These are phyloP conservation scores for Hysterangium stoloniferum DNA, from an alignment of 768 basidiomycete genomes.

Conservation along the genomic window DNA sequence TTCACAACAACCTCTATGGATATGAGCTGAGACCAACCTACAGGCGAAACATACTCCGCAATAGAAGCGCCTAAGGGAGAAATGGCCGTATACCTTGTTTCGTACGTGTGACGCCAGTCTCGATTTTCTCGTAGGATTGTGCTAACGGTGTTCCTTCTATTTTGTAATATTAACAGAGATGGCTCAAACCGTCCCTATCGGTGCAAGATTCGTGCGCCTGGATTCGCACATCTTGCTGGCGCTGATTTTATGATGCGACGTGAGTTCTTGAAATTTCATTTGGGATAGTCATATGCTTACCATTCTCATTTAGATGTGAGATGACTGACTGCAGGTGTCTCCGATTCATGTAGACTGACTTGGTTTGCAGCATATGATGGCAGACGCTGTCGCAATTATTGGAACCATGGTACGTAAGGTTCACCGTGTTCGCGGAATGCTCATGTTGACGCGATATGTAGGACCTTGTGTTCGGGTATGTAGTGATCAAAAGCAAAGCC, in stretches of 20 bases:
- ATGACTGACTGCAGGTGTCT: constrained; percentile 7
- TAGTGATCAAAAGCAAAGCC: constrained; percentile 16
- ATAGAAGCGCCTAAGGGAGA: constrained; percentile 99
- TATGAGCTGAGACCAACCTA: too few species aligned
- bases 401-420: constrained; percentile 78
- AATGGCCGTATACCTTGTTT: constrained; percentile 98
- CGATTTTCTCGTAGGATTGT: background rate
- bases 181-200: constrained; percentile 94
- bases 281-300: constrained; percentile 9
- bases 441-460: constrained; percentile 19
- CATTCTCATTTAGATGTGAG: constrained; percentile 33
- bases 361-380: constrained; percentile 68
- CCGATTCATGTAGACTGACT: constrained; percentile 28
- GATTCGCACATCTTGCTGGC: constrained; percentile 92
- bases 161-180: constrained; percentile 42
- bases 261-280: constrained; percentile 35
- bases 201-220: constrained; percentile 95
- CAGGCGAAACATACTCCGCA: constrained; percentile 83
- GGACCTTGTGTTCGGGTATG: constrained; percentile 93
- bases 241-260: constrained; percentile 98
- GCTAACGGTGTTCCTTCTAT: background rate
- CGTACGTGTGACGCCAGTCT: constrained; percentile 40
- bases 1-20: background rate
- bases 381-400: constrained; percentile 94
- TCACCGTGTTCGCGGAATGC: constrained; percentile 8